Percentiles rank a stretch among this genome's conserved stretches.
These are phyloP conservation scores for Entamoeba dispar DNA, from an alignment of 208 protist species.

Conservation along the genomic window DNA sequence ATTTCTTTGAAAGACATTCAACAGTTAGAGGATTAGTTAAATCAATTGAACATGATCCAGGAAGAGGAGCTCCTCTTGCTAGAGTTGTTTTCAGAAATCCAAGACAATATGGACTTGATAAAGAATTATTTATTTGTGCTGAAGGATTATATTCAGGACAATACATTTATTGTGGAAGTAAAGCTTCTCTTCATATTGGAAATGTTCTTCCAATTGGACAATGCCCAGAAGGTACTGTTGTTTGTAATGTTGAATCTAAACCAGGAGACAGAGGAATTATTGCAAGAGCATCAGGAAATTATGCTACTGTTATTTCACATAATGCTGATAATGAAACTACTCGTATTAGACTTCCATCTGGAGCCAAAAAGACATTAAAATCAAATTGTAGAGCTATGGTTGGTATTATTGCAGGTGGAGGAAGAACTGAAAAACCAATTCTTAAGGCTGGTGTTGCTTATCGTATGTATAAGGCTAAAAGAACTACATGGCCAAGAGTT, in stretches of 20 bases:
- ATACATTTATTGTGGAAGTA: constrained; percentile 87
- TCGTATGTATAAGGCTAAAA: constrained; percentile 90
- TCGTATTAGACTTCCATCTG: constrained; percentile 85
- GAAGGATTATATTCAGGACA: constrained; percentile 96
- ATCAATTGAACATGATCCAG: constrained; percentile 91
- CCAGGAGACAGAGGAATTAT: constrained; percentile 72
- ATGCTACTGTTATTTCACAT: constrained; percentile 78
- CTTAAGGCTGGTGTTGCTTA: constrained; percentile 89
- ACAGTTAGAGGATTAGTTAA: constrained; percentile 67
- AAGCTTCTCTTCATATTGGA: constrained; percentile 69
- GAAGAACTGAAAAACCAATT: constrained; percentile 94
- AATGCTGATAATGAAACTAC: constrained; percentile 77
- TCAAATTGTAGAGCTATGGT: constrained; percentile 74
- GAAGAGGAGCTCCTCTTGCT: constrained; percentile 89
- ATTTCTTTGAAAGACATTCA: constrained; percentile 82
- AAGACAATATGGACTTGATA: constrained; percentile 47
- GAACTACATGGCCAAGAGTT: constrained; percentile 89
- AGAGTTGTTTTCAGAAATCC: constrained; percentile 68
- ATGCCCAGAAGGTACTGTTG: constrained; percentile 91
- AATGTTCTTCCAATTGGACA: constrained; percentile 82
- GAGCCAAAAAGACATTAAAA: constrained; percentile 78
- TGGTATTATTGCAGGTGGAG: constrained; percentile 89
- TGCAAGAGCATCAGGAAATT: constrained; percentile 76
- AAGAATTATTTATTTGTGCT: constrained; percentile 74
- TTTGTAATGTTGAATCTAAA: constrained; percentile 92